A percentile compares a stretch with the other conserved stretches of the same genome.
Evolutionary conservation across 768 basidiomycete genomes (phyloP).

Genomic region (Boletus reticulatus): DNA sequence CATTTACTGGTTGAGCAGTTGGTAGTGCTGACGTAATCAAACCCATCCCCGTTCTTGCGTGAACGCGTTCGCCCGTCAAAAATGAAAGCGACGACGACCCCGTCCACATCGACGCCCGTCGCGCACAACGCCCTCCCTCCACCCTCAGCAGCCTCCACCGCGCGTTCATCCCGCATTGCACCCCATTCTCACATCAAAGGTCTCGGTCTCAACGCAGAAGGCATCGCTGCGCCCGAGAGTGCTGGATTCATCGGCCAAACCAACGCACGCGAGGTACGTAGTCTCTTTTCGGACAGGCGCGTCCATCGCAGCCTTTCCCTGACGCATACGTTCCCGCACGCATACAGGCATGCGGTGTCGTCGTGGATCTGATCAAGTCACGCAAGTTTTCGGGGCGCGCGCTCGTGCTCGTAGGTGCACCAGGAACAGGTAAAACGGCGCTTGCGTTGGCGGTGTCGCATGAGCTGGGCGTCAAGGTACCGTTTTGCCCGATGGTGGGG

Average conservation of each 20-base stretch:
- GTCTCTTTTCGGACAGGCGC: no score
- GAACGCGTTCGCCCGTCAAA: neutral
- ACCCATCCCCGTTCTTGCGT: no score
- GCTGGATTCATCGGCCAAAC: slow-evolving; percentile 92
- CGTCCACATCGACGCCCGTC: slow-evolving; percentile 52
- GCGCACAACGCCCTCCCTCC: slow-evolving; percentile 75
- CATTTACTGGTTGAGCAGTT: no score
- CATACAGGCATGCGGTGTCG: slow-evolving; percentile 84
- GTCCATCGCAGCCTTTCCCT: neutral
- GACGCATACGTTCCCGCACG: no score
- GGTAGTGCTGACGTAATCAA: no score
- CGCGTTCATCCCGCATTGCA: slow-evolving; percentile 34
- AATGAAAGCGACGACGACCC: slow-evolving; percentile 41
- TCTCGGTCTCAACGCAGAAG: slow-evolving; percentile 84
- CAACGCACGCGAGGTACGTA: slow-evolving; percentile 75
- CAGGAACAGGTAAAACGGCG: slow-evolving; percentile 98
- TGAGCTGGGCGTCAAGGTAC: slow-evolving; percentile 91
- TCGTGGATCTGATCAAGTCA: slow-evolving; percentile 86
- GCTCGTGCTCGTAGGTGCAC: slow-evolving; percentile 88
- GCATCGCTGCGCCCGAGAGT: slow-evolving; percentile 63
- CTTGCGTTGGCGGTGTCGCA: slow-evolving; percentile 94
- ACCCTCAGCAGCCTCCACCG: slow-evolving; percentile 46
- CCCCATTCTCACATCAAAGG: slow-evolving; percentile 96
- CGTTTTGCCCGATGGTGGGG: slow-evolving; percentile 99
- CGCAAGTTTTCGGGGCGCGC: slow-evolving; percentile 84